Base-by-base conservation (phyloP, 441 rosid species). In the Populus tomentosa region DNA sequence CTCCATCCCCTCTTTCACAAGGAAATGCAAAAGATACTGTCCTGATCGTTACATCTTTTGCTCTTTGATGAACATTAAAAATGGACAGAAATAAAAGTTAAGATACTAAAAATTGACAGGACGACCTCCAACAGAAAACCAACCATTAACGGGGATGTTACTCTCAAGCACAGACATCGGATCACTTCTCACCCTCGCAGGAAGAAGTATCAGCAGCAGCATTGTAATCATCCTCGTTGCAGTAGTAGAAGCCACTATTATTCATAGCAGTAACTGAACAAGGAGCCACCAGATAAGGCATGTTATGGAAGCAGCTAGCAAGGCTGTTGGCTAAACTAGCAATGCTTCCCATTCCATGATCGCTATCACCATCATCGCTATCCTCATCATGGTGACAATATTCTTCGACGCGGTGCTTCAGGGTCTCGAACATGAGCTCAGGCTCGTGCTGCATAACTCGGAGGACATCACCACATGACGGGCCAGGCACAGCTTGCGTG, bases 381-480 rank as follows among this genome's bases (percentile, higher is more conserved):
- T 82, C 82, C 40, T 74, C 76, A 36, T 79, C 84, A 18, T 77
- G 88, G 53, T 84, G 84, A 63, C 82, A 84, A 38, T 69, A 82
- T 77, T 90, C 98, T 80, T 88, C 95, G 0, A 93, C 97, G 3
- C 98, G 92, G 86, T 91, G 93, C 90, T 91, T 90, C 75, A 95
- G 94, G 18, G 97, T 91, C 89, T 94, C 86, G 72, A 89, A 88
- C 98, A 95, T 92, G 77, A 95, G 89, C 87, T 90, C 90, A 14
- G 98, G 98, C 93, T 95, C 95, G 40, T 94, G 94, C 88, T 90
- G 98, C 98, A 94, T 87, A 63, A 87, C 93, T 59, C 97, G 89
- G 84, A 95, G 99, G 78, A 95, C 92, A 83, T 95, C 99, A 56
- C 89, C 84, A 42, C 92, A 88, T 11, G 97, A 90, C 28, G 86